These are phyloP conservation scores for Sambucus nigra DNA, from an alignment of 129 eudicot genomes.

Conservation along the genomic window DNA sequence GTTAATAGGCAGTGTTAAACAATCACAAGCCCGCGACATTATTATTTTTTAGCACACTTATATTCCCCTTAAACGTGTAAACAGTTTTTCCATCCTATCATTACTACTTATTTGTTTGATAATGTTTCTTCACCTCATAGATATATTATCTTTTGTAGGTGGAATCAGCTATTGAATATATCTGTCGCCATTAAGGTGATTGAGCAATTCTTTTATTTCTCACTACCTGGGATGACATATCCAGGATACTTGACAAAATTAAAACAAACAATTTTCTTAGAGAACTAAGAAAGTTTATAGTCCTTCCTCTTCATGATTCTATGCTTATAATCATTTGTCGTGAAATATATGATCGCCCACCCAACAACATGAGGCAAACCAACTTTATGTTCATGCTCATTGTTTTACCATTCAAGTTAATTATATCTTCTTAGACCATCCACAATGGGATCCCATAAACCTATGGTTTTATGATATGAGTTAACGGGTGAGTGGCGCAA, in stretches of 20 bases:
- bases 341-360: constrained; percentile 89
- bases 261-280: constrained; percentile 50
- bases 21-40: not conserved
- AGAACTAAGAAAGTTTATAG: constrained; percentile 45
- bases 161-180: constrained; percentile 81
- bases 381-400: not conserved
- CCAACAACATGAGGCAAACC: constrained; percentile 54
- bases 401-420: too few relatives aligned
- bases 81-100: too few relatives aligned
- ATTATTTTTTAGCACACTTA: too few relatives aligned
- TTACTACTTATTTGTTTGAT: not conserved
- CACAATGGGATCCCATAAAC: too few relatives aligned
- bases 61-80: not conserved
- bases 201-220: constrained; percentile 96
- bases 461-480: too few relatives aligned
- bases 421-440: too few relatives aligned
- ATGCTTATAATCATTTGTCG: constrained; percentile 93
- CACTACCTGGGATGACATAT: constrained; percentile 99
- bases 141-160: constrained; percentile 34
- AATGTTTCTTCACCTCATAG: not conserved
- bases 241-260: constrained; percentile 68
- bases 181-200: constrained; percentile 74
- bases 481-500: too few relatives aligned
- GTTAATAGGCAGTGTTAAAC: not conserved
- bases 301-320: constrained; percentile 95